Evolutionary conservation across 2,329 filamentous ascomycete species (phyloP).

Genomic region (Pseudogymnoascus verrucosus): DNA sequence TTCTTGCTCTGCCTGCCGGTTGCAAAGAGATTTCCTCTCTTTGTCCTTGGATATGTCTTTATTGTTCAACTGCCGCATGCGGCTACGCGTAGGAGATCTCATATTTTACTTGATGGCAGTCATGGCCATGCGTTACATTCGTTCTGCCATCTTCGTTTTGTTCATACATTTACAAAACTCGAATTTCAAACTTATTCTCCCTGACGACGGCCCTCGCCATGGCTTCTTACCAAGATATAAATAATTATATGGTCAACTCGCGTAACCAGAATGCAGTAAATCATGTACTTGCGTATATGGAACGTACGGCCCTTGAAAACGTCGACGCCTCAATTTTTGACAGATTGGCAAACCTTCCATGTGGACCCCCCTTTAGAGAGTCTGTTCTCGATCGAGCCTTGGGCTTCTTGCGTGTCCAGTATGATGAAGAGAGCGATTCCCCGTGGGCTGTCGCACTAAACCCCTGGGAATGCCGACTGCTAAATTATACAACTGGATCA

Average conservation of each 20-base stretch:
- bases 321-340: background rate
- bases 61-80: conserved; percentile 4
- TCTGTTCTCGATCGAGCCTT: background rate
- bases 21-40: background rate
- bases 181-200: background rate
- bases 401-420: background rate
- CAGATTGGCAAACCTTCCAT: background rate
- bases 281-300: background rate
- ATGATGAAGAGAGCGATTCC: background rate
- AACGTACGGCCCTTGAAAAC: background rate
- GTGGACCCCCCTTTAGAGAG: background rate
- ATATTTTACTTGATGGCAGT: conserved; percentile 2
- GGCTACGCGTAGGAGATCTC: background rate
- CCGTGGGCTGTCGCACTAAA: background rate
- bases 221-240: background rate
- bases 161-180: background rate
- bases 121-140: background rate
- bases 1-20: background rate
- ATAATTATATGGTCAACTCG: background rate
- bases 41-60: conserved; percentile 5
- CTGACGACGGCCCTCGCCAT: background rate
- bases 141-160: background rate
- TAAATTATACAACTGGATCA: background rate
- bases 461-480: background rate
- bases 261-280: background rate